Percentiles rank a stretch among this genome's conserved stretches.
Evolutionary conservation across 2,329 filamentous ascomycete species (phyloP).

Genomic region (Penicillium corylophilum): DNA sequence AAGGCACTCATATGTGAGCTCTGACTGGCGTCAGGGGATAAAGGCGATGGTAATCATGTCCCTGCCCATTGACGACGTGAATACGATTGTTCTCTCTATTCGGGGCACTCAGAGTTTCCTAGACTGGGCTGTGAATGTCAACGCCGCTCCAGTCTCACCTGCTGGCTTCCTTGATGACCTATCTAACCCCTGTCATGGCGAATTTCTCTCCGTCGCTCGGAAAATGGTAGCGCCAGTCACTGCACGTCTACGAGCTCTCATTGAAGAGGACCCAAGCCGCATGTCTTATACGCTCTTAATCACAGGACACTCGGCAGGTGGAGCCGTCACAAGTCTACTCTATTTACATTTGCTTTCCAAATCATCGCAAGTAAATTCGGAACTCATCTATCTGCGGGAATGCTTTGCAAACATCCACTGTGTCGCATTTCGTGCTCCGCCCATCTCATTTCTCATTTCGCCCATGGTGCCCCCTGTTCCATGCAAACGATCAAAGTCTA

Average conservation of each 20-base stretch:
- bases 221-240: constrained; percentile 75
- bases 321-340: constrained; percentile 75
- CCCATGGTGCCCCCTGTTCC: constrained; percentile 62
- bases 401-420: constrained; percentile 80
- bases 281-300: constrained; percentile 70
- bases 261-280: constrained; percentile 69
- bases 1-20: constrained; percentile 66
- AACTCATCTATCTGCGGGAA: constrained; percentile 66
- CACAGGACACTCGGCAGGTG: constrained; percentile 83
- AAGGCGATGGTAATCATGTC: constrained; percentile 86
- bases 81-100: constrained; percentile 80
- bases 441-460: constrained; percentile 72
- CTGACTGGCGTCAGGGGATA: constrained; percentile 71
- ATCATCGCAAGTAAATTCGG: constrained; percentile 48
- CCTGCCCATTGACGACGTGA: constrained; percentile 72
- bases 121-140: constrained; percentile 84
- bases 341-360: constrained; percentile 76
- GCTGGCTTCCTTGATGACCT: constrained; percentile 72
- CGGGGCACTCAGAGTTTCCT: constrained; percentile 76
- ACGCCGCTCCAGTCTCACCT: constrained; percentile 65
- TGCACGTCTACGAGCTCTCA: constrained; percentile 64
- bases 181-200: constrained; percentile 75
- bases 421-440: constrained; percentile 80
- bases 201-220: constrained; percentile 73
- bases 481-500: constrained; percentile 57